Conservation (phyloP, 2,329 filamentous ascomycete genomes). For the Trichoderma citrinoviride region DNA sequence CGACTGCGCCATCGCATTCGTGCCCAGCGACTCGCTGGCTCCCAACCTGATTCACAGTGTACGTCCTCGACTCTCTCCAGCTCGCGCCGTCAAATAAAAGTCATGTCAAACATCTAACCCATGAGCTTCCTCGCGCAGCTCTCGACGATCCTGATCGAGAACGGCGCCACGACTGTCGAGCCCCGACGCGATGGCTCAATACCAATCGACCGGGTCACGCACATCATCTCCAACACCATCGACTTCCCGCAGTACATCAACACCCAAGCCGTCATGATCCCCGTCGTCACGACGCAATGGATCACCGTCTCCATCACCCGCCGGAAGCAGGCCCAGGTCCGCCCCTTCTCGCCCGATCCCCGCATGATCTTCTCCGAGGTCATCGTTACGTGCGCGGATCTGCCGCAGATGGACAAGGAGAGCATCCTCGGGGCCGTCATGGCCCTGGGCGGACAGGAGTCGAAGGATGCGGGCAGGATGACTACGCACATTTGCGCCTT, state of each 20-base stretch:
- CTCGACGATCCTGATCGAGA: slow-evolving; percentile 40
- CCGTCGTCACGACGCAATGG: slow-evolving; percentile 82
- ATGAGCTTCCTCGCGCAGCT: neutral
- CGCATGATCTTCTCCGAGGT: slow-evolving; percentile 86
- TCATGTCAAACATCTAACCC: neutral
- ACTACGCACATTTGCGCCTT: slow-evolving; percentile 90
- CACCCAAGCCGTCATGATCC: slow-evolving; percentile 73
- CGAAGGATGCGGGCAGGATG: slow-evolving; percentile 64
- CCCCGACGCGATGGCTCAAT: slow-evolving; percentile 49
- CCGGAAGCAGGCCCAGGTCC: slow-evolving; percentile 69
- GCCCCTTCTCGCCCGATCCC: slow-evolving; percentile 87
- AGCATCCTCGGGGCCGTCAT: slow-evolving; percentile 86
- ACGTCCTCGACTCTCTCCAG: neutral
- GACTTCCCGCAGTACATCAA: slow-evolving; percentile 87
- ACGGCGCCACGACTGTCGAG: slow-evolving; percentile 51
- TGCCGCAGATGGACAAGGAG: slow-evolving; percentile 84
- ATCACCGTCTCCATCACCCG: slow-evolving; percentile 67
- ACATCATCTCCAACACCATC: slow-evolving; percentile 68
- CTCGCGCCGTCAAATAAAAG: too few species aligned
- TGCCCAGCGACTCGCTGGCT: slow-evolving; percentile 42
- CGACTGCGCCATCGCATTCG: slow-evolving; percentile 47
- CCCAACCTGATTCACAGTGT: slow-evolving; percentile 44
- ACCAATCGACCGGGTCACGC: slow-evolving; percentile 49
- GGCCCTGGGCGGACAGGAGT: slow-evolving; percentile 83
- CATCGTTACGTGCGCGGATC: slow-evolving; percentile 75